phyloP scores from a whole-genome alignment of 2,329 filamentous ascomycete genomes.

The Colletotrichum brevisporum region DNA sequence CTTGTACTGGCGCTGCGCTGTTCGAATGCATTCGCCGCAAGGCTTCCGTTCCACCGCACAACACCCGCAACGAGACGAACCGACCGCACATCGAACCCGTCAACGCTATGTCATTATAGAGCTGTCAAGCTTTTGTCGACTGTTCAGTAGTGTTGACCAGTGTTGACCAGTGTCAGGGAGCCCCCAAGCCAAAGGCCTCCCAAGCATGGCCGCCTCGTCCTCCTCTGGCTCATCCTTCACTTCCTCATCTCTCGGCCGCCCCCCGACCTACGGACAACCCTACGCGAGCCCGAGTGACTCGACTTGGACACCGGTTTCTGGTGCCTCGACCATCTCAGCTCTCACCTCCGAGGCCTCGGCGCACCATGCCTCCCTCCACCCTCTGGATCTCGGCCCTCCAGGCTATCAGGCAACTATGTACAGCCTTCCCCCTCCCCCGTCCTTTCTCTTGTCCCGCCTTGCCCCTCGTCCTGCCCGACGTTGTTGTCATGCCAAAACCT shows the following conservation, averaged over 20 bases:
- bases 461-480: constrained; percentile 6
- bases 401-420: constrained; percentile 70
- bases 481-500: constrained; percentile 1
- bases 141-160: constrained; percentile 30
- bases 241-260: constrained; percentile 60
- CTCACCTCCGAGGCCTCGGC: constrained; percentile 56
- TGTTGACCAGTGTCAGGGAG: constrained; percentile 25
- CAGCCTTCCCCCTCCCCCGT: constrained; percentile 34
- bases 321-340: constrained; percentile 60
- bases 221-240: constrained; percentile 65
- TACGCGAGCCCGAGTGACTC: constrained; percentile 60
- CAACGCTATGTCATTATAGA: constrained; percentile 26
- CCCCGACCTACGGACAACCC: constrained; percentile 57
- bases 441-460: constrained; percentile 31
- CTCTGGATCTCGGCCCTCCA: constrained; percentile 66
- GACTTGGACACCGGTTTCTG: constrained; percentile 62
- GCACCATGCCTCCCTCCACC: constrained; percentile 56
- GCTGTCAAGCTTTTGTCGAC: not conserved
- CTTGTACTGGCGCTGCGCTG: constrained; percentile 1
- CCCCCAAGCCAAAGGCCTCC: constrained; percentile 3
- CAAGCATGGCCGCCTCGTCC: constrained; percentile 57
- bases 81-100: not conserved
- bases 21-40: constrained; percentile 33
- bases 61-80: constrained; percentile 13
- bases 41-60: not conserved